Evolutionary conservation across 2,329 filamentous ascomycete genomes (phyloP), one percentile per base, ranked within the genome.

Genomic region (Fusarium dimerum): DNA sequence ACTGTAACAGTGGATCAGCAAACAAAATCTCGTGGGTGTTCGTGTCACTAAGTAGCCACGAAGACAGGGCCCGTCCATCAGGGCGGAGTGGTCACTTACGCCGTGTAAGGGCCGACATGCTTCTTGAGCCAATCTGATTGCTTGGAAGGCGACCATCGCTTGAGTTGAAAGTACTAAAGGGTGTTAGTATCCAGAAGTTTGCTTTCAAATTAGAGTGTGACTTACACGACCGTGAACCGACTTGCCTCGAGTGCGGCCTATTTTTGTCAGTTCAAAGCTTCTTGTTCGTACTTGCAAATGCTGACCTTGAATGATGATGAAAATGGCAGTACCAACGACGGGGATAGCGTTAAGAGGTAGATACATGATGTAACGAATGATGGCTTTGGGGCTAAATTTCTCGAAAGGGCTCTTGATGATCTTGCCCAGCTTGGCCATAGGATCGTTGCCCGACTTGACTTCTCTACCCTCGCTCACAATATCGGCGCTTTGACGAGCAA

Each of bases 311-410:
- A 95, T 69, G 29, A 88, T 69, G 34, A 97, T 81, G 71, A 96
- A 97, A 5, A 92, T 75, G 8, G 86, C 76, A 0, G 92, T 96
- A 6, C 93, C 93, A 16, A 96, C 83, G 1, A 97, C 81, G 0
- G 93, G 93, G 47, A 97, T 92, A 68, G 96, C 92, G 75, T 97
- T 97, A 55, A 97, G 79, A 11, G 93, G 92, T 40, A 96, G 78
- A 68, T 95, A 94, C 74, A 97, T 83, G 57, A 96, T 68, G 65
- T 93, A 93, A 55, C 90, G 80, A 39, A 96, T 75, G 42, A 96
- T 72, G 8, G 87, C 85, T 63, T 78, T 83, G 29, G 78, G 78
- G 29, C 78, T 79, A 61, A 83, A 83, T 56, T 76, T 78, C 18
- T 77, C 73, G 59, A 86, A 84, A 1, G 83, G 82, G 43, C 63